Evolutionary conservation across 768 basidiomycete genomes (phyloP).

Genomic region (Boletus pseudopeckii): DNA sequence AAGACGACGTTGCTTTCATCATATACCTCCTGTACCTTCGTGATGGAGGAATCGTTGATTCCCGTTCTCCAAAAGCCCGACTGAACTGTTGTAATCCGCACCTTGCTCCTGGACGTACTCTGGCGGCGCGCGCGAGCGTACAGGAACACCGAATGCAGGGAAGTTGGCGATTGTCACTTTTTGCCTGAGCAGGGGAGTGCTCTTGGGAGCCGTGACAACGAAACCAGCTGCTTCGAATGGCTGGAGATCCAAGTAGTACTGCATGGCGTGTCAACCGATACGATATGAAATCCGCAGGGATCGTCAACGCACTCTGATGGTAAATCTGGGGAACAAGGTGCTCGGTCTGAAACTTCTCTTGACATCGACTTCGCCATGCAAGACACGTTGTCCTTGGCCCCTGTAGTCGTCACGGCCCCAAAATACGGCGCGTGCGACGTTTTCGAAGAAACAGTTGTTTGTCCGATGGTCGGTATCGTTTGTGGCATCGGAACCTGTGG

Average conservation of each 20-base stretch:
- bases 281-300: background rate
- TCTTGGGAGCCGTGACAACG: slow-evolving; percentile 20
- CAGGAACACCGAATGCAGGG: slow-evolving; percentile 37
- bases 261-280: slow-evolving; percentile 14
- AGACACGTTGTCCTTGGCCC: slow-evolving; percentile 31
- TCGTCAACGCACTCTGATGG: slow-evolving; percentile 41
- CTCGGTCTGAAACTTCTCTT: slow-evolving; percentile 41
- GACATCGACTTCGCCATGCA: slow-evolving; percentile 54
- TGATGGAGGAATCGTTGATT: slow-evolving; percentile 47
- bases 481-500: slow-evolving; percentile 47
- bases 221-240: slow-evolving; percentile 45
- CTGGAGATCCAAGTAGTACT: slow-evolving; percentile 45
- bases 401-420: slow-evolving; percentile 36
- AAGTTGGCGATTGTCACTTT: slow-evolving; percentile 39
- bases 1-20: background rate
- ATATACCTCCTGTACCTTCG: slow-evolving; percentile 8
- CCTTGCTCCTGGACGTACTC: slow-evolving; percentile 43
- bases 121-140: slow-evolving; percentile 50
- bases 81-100: slow-evolving; percentile 48
- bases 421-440: slow-evolving; percentile 44
- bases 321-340: slow-evolving; percentile 44
- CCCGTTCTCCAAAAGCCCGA: slow-evolving; percentile 53
- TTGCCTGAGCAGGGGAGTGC: slow-evolving; percentile 37
- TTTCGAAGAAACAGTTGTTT: slow-evolving; percentile 45
- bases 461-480: slow-evolving; percentile 37